These are phyloP conservation scores for Circinella umbellata DNA, from an alignment of 371 early-diverging fungal species.

Conservation along the genomic window DNA sequence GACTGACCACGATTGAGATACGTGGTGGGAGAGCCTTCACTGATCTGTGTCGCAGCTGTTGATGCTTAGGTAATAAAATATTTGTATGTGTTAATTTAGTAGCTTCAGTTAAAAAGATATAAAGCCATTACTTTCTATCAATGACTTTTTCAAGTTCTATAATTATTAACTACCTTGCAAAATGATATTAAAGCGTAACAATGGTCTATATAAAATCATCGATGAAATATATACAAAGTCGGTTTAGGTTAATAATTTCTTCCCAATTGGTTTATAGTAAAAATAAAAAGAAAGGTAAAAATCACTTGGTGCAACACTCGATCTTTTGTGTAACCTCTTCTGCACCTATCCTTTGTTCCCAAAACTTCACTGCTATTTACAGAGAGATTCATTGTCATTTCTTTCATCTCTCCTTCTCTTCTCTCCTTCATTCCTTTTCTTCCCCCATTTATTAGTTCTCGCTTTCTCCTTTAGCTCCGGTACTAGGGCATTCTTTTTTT, in stretches of 20 bases:
- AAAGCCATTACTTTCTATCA: too few relatives aligned
- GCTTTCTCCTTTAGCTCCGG: too few relatives aligned
- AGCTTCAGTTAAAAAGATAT: too few relatives aligned
- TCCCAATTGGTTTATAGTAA: background rate
- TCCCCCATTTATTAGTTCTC: background rate
- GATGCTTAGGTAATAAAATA: conserved; percentile 28
- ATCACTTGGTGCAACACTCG: conserved; percentile 5
- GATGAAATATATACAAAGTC: too few relatives aligned
- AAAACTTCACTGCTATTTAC: background rate
- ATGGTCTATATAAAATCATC: background rate
- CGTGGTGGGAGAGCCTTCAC: conserved; percentile 55
- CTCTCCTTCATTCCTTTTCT: conserved; percentile 4
- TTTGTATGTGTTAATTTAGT: background rate
- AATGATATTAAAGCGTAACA: conserved; percentile 10
- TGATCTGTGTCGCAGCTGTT: conserved; percentile 39
- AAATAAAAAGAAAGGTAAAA: background rate
- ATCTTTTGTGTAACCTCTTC: conserved; percentile 8
- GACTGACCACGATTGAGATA: conserved; percentile 73
- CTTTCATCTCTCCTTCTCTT: background rate
- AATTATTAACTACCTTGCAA: conserved; percentile 6
- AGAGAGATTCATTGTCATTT: conserved; percentile 9
- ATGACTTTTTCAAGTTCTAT: too few relatives aligned
- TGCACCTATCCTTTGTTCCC: background rate
- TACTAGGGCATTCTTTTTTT: too few relatives aligned
- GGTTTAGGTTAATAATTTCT: too few relatives aligned